Evolutionary conservation across 768 basidiomycete genomes (phyloP), one percentile per base, ranked within the genome.

Genomic region (Leccinum uliginosum): DNA sequence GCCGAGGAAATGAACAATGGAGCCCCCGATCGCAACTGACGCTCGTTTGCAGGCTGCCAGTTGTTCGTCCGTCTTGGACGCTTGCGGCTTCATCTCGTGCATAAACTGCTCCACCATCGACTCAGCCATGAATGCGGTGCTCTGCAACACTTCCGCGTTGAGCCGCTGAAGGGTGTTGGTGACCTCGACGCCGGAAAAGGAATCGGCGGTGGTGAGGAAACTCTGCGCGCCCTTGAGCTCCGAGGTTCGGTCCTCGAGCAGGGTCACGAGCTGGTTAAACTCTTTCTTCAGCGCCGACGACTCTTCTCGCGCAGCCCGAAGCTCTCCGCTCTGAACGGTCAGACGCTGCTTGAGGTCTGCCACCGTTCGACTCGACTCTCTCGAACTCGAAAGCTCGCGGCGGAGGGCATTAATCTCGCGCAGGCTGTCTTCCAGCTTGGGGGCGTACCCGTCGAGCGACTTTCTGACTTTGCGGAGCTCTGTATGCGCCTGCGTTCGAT

Each of bases 61-160:
- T 45, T 71, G 70, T n/a, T 66, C 67, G 11, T 61, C 58, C 1
- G 60, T 56, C 51, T 59, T 63, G 49, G 57, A 54, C 1, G 30
- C 59, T 50, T 44, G 59, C 1, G 24, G 38, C 26, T 38, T 34
- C 12, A 29, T 23, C 35, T 64, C 68, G 14, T 70, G 67, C 9
- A 64, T 67, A 66, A 77, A 76, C 1, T 72, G 50, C 48, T 81
- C 80, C 2, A 78, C 74, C 55, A 83, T 73, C 32, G 74, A 63
- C 55, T 82, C 81, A 1, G 80, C 75, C 55, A 83, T 74, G 54
- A 70, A 73, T 0, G 78, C 77, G 2, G 80, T 77, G 15, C 74
- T 75, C 61, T 83, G 80, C 30, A 74, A 74, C 29, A 82, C 78
- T 56, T 76, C 76, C 7, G 76, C 66, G 50, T 83, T 79, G n/a